Percentiles rank a stretch among this genome's conserved stretches.
Evolutionary conservation across 2,329 filamentous ascomycete species (phyloP).

Genomic region (Colletotrichum somersetense): DNA sequence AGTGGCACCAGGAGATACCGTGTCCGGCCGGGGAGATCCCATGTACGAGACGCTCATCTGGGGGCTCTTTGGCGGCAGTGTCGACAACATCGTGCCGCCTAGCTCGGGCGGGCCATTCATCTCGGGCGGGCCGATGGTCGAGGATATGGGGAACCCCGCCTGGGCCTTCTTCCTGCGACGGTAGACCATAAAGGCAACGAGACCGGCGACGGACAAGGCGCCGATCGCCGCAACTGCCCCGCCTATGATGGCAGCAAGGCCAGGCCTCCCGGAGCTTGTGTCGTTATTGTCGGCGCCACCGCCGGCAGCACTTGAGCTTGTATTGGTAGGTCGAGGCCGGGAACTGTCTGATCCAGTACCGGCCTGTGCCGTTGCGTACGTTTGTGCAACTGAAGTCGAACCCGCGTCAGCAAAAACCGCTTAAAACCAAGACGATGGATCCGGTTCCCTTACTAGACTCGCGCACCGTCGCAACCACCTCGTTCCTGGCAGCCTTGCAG

Average conservation of each 20-base stretch:
- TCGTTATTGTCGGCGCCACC: constrained; percentile 28
- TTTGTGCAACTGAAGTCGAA: constrained; percentile 45
- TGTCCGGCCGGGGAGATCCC: constrained; percentile 43
- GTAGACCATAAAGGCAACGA: constrained; percentile 53
- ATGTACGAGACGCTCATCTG: constrained; percentile 47
- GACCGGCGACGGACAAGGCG: constrained; percentile 45
- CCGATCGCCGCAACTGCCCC: constrained; percentile 43
- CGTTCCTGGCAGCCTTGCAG: constrained; percentile 61
- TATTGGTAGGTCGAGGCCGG: constrained; percentile 6
- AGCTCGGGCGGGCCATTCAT: constrained; percentile 53
- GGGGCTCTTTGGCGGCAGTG: constrained; percentile 48
- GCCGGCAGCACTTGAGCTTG: constrained; percentile 6
- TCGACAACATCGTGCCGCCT: constrained; percentile 42
- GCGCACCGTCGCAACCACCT: constrained; percentile 57
- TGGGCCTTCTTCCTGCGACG: constrained; percentile 48
- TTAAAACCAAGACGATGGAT: constrained; percentile 23
- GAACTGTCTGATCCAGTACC: constrained; percentile 34
- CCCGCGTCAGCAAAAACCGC: constrained; percentile 31
- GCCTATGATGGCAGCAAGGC: constrained; percentile 51
- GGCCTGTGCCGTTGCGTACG: constrained; percentile 42
- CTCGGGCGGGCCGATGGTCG: constrained; percentile 35
- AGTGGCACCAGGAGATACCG: constrained; percentile 47
- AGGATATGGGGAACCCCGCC: constrained; percentile 39
- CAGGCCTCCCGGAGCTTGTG: constrained; percentile 42
- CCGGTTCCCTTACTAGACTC: constrained; percentile 51